phyloP scores from a whole-genome alignment of 139 green algal species.

The Choricystis sp. region DNA sequence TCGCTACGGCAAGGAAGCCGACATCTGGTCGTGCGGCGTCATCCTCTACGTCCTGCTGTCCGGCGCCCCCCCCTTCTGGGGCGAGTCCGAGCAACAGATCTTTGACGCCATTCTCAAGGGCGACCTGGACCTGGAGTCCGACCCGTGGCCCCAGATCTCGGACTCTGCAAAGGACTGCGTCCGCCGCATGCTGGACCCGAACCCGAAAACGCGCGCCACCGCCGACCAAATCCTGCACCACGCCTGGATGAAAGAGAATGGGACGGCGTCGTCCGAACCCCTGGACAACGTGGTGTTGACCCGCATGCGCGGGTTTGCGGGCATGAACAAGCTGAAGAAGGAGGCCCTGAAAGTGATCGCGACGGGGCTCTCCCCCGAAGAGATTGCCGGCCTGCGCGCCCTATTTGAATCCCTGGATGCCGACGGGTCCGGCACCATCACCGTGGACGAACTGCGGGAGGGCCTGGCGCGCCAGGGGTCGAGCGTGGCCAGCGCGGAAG shows the following conservation, averaged over 20 bases:
- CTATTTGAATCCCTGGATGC: conserved; percentile 84
- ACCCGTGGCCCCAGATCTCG: conserved; percentile 58
- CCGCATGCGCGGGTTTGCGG: conserved; percentile 78
- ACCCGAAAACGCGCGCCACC: conserved; percentile 62
- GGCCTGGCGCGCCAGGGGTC: conserved; percentile 48
- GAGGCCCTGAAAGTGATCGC: conserved; percentile 85
- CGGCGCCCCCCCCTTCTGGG: conserved; percentile 84
- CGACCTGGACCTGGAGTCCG: conserved; percentile 44
- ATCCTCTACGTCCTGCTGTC: conserved; percentile 96
- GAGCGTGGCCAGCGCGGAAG: conserved; percentile 43
- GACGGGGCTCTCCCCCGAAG: conserved; percentile 57
- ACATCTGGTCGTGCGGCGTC: conserved; percentile 88
- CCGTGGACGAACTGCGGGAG: conserved; percentile 66
- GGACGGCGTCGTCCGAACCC: conserved; percentile 48
- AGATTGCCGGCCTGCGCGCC: conserved; percentile 75
- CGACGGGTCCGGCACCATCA: conserved; percentile 82
- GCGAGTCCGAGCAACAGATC: conserved; percentile 78
- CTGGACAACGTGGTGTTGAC: conserved; percentile 66
- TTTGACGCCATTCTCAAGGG: conserved; percentile 61
- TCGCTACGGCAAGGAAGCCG: conserved; percentile 64
- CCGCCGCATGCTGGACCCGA: conserved; percentile 51
- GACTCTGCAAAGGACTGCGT: conserved; percentile 63
- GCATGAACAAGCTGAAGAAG: conserved; percentile 94
- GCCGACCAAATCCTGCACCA: conserved; percentile 72
- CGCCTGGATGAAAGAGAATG: conserved; percentile 78